Evolutionary conservation across 352 stramenopile genomes (phyloP), one percentile per base, ranked within the genome.

Genomic region (Phytophthora hybrid): DNA sequence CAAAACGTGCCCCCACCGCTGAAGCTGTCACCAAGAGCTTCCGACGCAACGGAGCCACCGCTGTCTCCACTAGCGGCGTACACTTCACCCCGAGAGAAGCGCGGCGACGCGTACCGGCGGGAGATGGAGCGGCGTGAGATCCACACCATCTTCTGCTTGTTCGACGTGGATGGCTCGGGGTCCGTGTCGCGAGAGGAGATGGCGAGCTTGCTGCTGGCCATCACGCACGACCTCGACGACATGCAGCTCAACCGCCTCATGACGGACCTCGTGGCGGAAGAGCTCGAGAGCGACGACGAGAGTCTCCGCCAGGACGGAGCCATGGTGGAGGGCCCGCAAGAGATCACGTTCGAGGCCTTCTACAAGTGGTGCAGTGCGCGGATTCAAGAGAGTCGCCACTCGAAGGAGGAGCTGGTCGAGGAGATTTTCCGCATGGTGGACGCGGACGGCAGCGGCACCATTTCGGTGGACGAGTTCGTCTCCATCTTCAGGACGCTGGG

Each of bases 371-470:
- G 86, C 63, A 85, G 80, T 56, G 71, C 80, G 16, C 79, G 83
- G 16, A 92, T 93, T 19, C 83, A 83, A 31, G 82, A 91, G 59
- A 81, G 77, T 66, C 52, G 63, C 3, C 82, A 85, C 44, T 80
- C 78, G 1, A 89, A 93, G 46, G 82, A 92, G 7, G 69, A 91
- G 21, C 68, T 93, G 13, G 84, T 92, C 4, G 73, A 88, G 26
- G 84, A 92, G 67, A 90, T 93, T 47, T 91, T 93, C 67, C 65
- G 63, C n/a, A 89, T 93, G 82, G 78, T 92, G 21, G 84, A 92
- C 56, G 66, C 79, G 3, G 86, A 93, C 51, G 62, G 68, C 37
- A 91, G 82, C 54, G 81, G 84, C 8, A 90, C 66, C 19, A 92
- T 93, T 58, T 90, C 86, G 0, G 86, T 93, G 9, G 84, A 92